Evolutionary conservation across 306 rosid genomes (phyloP), one percentile per base, ranked within the genome.

Genomic region (Boehmeria nivea): DNA sequence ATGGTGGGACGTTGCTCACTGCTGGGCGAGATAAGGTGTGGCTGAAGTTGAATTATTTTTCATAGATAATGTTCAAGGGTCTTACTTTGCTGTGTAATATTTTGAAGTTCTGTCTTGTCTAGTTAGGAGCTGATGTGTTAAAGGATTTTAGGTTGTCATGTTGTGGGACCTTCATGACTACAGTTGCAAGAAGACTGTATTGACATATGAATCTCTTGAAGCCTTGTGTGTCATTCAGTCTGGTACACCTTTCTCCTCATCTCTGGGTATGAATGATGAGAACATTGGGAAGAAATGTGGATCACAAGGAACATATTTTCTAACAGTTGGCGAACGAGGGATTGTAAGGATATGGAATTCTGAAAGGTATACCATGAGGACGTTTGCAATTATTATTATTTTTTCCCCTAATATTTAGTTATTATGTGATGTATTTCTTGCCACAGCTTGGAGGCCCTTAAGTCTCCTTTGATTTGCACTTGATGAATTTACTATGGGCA

Each of bases 21-120:
- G 83, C 93, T 62, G 99, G 95, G 78, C 79, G 99, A 83, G 99
- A 91, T 69, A 91, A 84, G 93, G 99, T 45, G 64, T 12, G 64
- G 54, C 68, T 37, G 23, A 40, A n/a, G 12, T 31, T 59, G 21
- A 8, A 7, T 22, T 13, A 12, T 6, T 44, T 36, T 1, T 40
- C 11, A 5, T 40, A 26, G 39, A 21, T 12, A 27, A 36, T 40
- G 22, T 17, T 46, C n/a, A 10, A 11, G 6, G 4, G 6, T 9
- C n/a, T 25, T 15, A 4, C 16, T 53, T 24, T 25, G 26, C 18
- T 61, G 1, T 44, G 28, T 44, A 24, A n/a, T n/a, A n/a, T n/a
- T n/a, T n/a, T n/a, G n/a, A 33, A 12, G 21, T 46, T 52, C 23
- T 68, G 26, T 12, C 11, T 26, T 65, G 36, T 43, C 38, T 10